These are phyloP conservation scores for Crataegus laevigata DNA, from an alignment of 306 rosid species.

Conservation along the genomic window DNA sequence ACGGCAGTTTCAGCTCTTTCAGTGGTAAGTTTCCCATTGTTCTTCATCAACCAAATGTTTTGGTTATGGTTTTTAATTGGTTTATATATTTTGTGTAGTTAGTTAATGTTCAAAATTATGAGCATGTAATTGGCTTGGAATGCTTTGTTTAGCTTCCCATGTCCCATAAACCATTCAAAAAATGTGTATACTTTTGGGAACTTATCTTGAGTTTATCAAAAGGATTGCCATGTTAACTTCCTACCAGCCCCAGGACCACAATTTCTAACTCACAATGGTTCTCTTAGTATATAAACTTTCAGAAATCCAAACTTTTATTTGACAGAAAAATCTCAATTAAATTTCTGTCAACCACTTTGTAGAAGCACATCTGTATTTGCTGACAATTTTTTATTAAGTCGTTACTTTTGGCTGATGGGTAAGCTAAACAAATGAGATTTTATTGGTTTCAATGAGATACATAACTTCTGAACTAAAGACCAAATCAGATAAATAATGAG, in stretches of 20 bases:
- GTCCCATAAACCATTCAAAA: not conserved
- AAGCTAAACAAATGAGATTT: not conserved
- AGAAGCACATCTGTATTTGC: not conserved
- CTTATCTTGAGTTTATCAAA: not conserved
- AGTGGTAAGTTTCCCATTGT: constrained; percentile 34
- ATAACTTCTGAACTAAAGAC: not conserved
- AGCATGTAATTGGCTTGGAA: not conserved
- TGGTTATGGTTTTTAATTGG: not conserved
- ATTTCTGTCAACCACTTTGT: not conserved
- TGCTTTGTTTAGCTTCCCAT: not conserved
- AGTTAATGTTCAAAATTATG: not conserved
- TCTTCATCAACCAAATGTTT: not conserved
- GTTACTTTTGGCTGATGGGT: not conserved
- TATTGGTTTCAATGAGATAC: not conserved
- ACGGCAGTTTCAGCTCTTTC: constrained; percentile 75
- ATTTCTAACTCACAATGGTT: not conserved
- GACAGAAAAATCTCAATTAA: not conserved
- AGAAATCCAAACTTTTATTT: not conserved
- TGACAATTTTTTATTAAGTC: not conserved
- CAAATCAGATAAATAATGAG: not conserved
- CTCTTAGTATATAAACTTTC: not conserved
- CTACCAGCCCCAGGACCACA: not conserved
- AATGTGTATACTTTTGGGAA: not conserved
- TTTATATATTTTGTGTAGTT: not conserved
- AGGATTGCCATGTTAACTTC: not conserved